Percentiles rank a stretch among this genome's conserved stretches.
Evolutionary conservation across 306 rosid species (phyloP).

Genomic region (Adenanthera pavonina): DNA sequence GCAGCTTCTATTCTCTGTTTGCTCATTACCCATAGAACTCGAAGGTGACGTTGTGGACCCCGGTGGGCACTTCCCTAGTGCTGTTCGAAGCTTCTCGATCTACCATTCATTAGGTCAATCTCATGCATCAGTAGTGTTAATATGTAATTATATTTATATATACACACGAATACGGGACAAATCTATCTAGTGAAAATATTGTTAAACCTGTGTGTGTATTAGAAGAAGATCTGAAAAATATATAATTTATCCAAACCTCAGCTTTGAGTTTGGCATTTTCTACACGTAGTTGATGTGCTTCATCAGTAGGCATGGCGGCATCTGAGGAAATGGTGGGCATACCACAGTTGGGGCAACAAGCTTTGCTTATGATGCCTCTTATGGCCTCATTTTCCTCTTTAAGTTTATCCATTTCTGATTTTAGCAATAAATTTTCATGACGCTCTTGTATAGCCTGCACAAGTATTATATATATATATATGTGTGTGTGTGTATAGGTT

Average conservation of each 20-base stretch:
- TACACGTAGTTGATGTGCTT: conserved; percentile 63
- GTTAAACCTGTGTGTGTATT: too few species aligned
- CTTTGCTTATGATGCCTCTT: conserved; percentile 58
- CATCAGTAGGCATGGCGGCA: conserved; percentile 47
- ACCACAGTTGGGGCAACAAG: conserved; percentile 74
- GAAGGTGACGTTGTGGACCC: conserved; percentile 56
- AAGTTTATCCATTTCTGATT: conserved; percentile 69
- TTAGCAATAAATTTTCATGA: conserved; percentile 65
- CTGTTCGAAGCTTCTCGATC: conserved; percentile 66
- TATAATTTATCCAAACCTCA: conserved; percentile 47
- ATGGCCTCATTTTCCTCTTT: conserved; percentile 64
- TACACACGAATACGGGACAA: too few species aligned
- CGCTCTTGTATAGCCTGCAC: conserved; percentile 77
- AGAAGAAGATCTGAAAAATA: not conserved
- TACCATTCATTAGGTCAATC: conserved; percentile 4
- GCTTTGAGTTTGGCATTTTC: conserved; percentile 78
- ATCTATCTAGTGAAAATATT: too few species aligned
- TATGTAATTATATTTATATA: too few species aligned
- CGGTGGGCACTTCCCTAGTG: conserved; percentile 46
- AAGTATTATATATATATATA: not conserved
- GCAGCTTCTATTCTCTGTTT: conserved; percentile 62
- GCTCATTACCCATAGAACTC: conserved; percentile 53
- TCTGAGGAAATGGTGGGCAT: conserved; percentile 50
- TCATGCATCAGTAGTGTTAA: not conserved
- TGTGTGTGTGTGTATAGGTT: too few species aligned